phyloP scores from a whole-genome alignment of 2,329 filamentous ascomycete genomes.

The Fusarium sp. region DNA sequence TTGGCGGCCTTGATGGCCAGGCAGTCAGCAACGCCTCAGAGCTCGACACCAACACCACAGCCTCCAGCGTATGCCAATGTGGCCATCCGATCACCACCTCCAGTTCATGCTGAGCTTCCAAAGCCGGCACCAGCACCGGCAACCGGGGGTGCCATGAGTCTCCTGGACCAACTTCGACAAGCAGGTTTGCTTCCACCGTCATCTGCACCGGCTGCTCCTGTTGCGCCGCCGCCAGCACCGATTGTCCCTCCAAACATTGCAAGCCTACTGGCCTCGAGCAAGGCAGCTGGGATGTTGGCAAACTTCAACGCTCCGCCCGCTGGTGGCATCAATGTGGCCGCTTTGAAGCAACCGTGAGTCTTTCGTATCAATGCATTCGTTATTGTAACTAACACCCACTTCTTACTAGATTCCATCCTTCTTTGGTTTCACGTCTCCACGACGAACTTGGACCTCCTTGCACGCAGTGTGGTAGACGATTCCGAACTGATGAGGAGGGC shows the following conservation, averaged over 20 bases:
- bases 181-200: constrained; percentile 71
- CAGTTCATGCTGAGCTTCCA: constrained; percentile 54
- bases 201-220: constrained; percentile 50
- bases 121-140: constrained; percentile 44
- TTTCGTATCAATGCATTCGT: too few relatives aligned
- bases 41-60: constrained; percentile 58
- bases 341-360: constrained; percentile 77
- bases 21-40: constrained; percentile 63
- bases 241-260: constrained; percentile 52
- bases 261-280: constrained; percentile 51
- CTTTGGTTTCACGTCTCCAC: constrained; percentile 80
- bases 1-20: constrained; percentile 70
- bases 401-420: constrained; percentile 73
- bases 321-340: constrained; percentile 72
- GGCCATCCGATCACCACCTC: constrained; percentile 64
- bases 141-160: constrained; percentile 63
- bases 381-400: constrained; percentile 20
- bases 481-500: constrained; percentile 80
- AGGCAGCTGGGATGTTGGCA: constrained; percentile 37
- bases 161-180: constrained; percentile 76
- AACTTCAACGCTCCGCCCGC: constrained; percentile 57
- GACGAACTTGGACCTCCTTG: constrained; percentile 88
- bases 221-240: constrained; percentile 44
- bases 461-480: constrained; percentile 90
- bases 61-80: constrained; percentile 50